Evolutionary conservation across 148 eudicot genomes (phyloP).

Genomic region (Persicaria tinctoria): DNA sequence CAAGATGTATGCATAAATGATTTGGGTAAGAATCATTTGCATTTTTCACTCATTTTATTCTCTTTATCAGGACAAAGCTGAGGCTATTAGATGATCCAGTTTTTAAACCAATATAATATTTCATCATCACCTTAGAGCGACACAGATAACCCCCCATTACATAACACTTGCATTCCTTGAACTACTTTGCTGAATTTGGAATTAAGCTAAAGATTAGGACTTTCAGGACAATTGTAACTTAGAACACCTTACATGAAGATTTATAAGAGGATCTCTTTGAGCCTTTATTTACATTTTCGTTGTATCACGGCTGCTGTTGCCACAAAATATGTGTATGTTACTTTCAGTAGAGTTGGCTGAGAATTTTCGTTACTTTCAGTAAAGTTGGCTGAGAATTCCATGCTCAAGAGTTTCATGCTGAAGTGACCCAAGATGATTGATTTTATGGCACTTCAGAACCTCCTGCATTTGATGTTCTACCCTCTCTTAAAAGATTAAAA

Average conservation of each 20-base stretch:
- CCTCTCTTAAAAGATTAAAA: too few species aligned
- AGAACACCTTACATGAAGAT: neutral
- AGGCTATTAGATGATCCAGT: neutral
- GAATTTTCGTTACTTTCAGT: neutral
- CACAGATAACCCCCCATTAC: neutral
- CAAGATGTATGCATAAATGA: too few species aligned
- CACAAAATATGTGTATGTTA: neutral
- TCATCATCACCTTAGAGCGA: neutral
- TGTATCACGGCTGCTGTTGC: neutral
- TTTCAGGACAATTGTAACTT: neutral
- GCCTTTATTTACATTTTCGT: neutral
- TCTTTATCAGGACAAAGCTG: too few species aligned
- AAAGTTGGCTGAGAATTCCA: neutral
- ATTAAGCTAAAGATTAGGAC: neutral
- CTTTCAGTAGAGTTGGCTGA: too few species aligned
- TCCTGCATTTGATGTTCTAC: too few species aligned
- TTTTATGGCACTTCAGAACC: slow-evolving; percentile 39
- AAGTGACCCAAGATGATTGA: neutral
- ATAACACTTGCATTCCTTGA: neutral
- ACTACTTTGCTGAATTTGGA: neutral
- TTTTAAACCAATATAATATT: neutral
- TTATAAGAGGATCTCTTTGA: neutral
- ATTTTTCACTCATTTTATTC: too few species aligned
- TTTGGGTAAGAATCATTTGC: too few species aligned
- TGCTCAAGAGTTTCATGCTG: neutral